Percentiles rank a stretch among this genome's conserved stretches.
phyloP scores from a whole-genome alignment of 2,329 filamentous ascomycete genomes.

The Waltergamsia citrina region DNA sequence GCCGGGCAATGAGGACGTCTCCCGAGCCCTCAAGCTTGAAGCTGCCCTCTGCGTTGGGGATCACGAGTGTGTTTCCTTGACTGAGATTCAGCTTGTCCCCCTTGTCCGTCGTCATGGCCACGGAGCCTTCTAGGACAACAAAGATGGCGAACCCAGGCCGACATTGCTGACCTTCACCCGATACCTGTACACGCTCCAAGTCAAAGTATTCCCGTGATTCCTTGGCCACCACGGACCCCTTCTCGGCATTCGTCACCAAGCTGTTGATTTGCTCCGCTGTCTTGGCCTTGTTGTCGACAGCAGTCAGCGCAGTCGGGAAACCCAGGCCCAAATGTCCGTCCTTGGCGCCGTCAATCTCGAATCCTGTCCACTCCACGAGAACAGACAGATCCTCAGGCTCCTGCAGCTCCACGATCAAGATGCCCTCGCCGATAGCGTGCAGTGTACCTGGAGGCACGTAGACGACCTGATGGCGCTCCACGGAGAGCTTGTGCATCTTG shows the following conservation, averaged over 20 bases:
- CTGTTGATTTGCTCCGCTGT: slow-evolving; percentile 6
- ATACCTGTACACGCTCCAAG: slow-evolving; percentile 6
- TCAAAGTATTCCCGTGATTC: slow-evolving; percentile 9
- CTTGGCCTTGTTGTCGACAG: slow-evolving; percentile 5
- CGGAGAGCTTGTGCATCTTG: slow-evolving; percentile 8
- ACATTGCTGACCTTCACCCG: background rate
- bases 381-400: slow-evolving; percentile 11
- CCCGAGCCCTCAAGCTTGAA: slow-evolving; percentile 6
- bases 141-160: slow-evolving; percentile 8
- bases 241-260: slow-evolving; percentile 3
- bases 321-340: slow-evolving; percentile 10
- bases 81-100: slow-evolving; percentile 2
- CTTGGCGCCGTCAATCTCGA: slow-evolving; percentile 7
- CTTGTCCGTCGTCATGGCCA: slow-evolving; percentile 3
- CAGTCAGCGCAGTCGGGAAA: slow-evolving; percentile 9
- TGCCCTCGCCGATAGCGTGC: slow-evolving; percentile 12
- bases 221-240: slow-evolving; percentile 3
- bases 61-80: slow-evolving; percentile 8
- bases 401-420: slow-evolving; percentile 10
- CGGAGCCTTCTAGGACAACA: slow-evolving; percentile 6
- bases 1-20: slow-evolving; percentile 9
- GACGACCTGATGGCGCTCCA: slow-evolving; percentile 9
- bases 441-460: slow-evolving; percentile 10
- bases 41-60: slow-evolving; percentile 8
- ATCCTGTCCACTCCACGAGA: slow-evolving; percentile 9